A percentile compares a stretch with the other conserved stretches of the same genome.
Conservation (phyloP, 345 rosid genomes). For the Durio zibethinus region DNA sequence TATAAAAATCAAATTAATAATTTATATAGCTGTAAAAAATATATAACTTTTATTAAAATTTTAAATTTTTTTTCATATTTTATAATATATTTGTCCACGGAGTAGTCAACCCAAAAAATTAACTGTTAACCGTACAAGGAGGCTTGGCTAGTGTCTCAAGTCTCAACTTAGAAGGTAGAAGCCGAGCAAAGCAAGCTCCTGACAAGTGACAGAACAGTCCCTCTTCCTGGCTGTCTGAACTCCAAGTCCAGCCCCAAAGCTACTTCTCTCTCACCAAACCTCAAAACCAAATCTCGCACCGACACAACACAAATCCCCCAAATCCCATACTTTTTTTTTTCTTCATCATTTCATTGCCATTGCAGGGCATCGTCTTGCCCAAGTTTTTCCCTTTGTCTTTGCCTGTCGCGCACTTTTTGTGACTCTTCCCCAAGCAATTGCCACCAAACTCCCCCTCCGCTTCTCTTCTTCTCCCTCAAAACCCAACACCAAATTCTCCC, state of each 20-base stretch:
- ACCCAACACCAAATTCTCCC: neutral
- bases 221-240: slow-evolving; percentile 45
- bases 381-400: slow-evolving; percentile 12
- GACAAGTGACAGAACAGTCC: slow-evolving; percentile 24
- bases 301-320: neutral
- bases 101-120: neutral
- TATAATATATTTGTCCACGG: too few relatives aligned
- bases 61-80: too few relatives aligned
- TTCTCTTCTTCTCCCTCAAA: too few relatives aligned
- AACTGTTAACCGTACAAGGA: too few relatives aligned
- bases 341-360: neutral
- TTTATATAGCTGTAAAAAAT: too few relatives aligned
- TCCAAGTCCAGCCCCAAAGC: neutral
- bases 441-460: neutral
- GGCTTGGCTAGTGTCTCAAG: neutral
- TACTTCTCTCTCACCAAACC: slow-evolving; percentile 4
- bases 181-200: slow-evolving; percentile 3
- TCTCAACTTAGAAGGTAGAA: neutral
- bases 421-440: neutral
- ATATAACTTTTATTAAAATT: too few relatives aligned
- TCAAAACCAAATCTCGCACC: neutral
- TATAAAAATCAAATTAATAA: too few relatives aligned
- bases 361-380: neutral
- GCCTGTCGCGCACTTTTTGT: neutral
- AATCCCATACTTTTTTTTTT: neutral